phyloP scores from a whole-genome alignment of 1,284 basidiomycete genomes.

The Sanghuangporus sanghuang region DNA sequence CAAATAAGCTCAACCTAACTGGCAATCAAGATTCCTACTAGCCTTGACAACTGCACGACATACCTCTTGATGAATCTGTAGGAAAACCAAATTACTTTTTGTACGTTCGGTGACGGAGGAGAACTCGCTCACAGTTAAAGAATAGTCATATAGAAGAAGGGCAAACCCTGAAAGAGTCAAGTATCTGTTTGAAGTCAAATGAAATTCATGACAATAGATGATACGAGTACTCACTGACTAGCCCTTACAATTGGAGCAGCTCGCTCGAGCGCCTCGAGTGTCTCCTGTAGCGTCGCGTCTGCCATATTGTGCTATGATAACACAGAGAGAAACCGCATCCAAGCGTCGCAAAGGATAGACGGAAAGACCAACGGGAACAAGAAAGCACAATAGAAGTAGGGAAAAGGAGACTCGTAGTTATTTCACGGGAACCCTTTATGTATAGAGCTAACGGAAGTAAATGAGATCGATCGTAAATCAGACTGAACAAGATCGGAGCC shows the following conservation, averaged over 20 bases:
- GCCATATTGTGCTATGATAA: constrained; percentile 5
- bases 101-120: neutral
- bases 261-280: constrained; percentile 5
- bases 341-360: neutral
- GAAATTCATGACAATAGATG: neutral
- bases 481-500: neutral
- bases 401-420: neutral
- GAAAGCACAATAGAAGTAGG: neutral
- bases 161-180: constrained; percentile 15
- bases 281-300: constrained; percentile 1
- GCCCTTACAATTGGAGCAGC: constrained; percentile 15
- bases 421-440: neutral
- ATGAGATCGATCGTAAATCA: neutral
- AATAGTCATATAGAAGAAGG: constrained; percentile 18
- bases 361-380: neutral
- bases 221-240: constrained; percentile 11
- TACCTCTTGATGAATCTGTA: constrained; percentile 16
- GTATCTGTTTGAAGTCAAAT: constrained; percentile 5
- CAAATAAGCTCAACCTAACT: constrained; percentile 17
- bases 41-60: neutral
- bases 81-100: neutral
- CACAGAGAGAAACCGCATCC: neutral
- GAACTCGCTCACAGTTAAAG: constrained; percentile 9
- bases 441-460: neutral
- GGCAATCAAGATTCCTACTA: neutral